Evolutionary conservation across 2,329 filamentous ascomycete species (phyloP), one percentile per base, ranked within the genome.

Genomic region (Penicillium frequentans): DNA sequence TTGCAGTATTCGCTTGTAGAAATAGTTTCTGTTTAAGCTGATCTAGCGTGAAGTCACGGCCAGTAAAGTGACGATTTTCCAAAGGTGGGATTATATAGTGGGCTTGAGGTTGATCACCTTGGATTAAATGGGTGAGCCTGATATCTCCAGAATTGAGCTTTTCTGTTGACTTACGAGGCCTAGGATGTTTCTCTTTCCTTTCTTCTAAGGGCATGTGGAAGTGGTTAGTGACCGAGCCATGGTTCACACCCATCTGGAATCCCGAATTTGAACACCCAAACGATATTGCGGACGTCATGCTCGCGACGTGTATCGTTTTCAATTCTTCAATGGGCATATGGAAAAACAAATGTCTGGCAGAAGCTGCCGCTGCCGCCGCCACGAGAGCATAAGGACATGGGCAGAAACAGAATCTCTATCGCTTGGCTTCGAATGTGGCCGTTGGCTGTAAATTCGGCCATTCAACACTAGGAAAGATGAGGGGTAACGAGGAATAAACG

Each of bases 11-110:
- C 3, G 44, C 29, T 23, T 55, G 27, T 19, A 24, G 6, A 29
- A 51, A 48, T 14, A 55, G 27, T n/a, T 46, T 54, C 16, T 54
- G 42, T 33, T 37, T 13, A 13, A 57, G 47, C 24, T 43, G 11
- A 42, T 31, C 4, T 21, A 51, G 16, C 24, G 27, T 46, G 13
- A 42, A 26, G 19, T 52, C 42, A 52, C 42, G 42, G 10, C 50
- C 42, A 35, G 42, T 52, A 45, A 52, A 52, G 19, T 46, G 19
- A 13, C 29, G 19, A 14, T 35, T 52, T 10, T 23, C 21, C 21
- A 52, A 46, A 14, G 42, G 27, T 35, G 42, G 50, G 21, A 52
- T 37, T 26, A 52, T 5, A 52, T 37, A 52, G 29, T 26, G 39
- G 26, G 39, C 26, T 44, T 16, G 24, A 52, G 27, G n/a, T 52